Percentiles rank a stretch among this genome's conserved stretches.
phyloP scores from a whole-genome alignment of 441 rosid genomes.

The Populus trichocarpa region DNA sequence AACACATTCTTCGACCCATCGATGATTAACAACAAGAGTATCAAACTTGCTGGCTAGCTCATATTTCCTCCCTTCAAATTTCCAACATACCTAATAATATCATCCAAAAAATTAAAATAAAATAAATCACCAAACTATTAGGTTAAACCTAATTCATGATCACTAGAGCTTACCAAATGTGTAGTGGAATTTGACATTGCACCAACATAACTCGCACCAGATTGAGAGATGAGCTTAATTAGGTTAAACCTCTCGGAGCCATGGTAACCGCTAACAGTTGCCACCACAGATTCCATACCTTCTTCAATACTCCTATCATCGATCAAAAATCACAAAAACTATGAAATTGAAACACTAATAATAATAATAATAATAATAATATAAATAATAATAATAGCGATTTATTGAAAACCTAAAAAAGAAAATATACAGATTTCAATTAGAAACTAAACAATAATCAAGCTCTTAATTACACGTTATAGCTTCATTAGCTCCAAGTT shows the following conservation, averaged over 20 bases:
- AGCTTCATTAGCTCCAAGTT: not conserved
- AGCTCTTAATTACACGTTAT: too few species aligned
- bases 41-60: conserved; percentile 57
- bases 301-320: conserved; percentile 20
- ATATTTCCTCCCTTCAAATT: conserved; percentile 73
- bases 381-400: not conserved
- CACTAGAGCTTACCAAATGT: conserved; percentile 52
- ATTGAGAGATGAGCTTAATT: conserved; percentile 62
- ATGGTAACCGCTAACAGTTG: conserved; percentile 84
- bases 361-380: not conserved
- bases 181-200: conserved; percentile 63
- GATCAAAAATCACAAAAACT: not conserved
- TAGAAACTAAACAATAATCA: too few species aligned
- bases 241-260: conserved; percentile 77
- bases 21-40: conserved; percentile 63
- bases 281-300: conserved; percentile 85
- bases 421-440: too few species aligned
- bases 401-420: too few species aligned
- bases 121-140: not conserved
- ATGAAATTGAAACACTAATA: not conserved
- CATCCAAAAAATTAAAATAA: not conserved
- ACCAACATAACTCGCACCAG: conserved; percentile 85
- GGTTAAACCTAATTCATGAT: not conserved
- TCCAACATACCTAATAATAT: conserved; percentile 67
- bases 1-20: conserved; percentile 82